phyloP scores from a whole-genome alignment of 192 early-diverging fungal species.

The Coemansia sp. region DNA sequence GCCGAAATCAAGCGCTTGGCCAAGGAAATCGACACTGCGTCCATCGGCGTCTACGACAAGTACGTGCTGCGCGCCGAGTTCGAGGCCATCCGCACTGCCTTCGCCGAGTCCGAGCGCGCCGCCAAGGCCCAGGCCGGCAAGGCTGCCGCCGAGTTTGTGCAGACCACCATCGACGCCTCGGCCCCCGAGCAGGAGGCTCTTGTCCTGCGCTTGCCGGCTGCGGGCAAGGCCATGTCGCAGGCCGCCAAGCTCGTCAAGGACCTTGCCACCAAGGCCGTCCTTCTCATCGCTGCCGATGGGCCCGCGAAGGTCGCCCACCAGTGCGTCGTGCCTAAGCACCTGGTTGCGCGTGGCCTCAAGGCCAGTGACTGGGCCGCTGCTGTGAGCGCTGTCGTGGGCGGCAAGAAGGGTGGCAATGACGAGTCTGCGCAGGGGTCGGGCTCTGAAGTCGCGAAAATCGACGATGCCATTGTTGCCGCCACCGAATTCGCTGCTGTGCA shows the following conservation, averaged over 20 bases:
- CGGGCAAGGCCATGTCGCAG: slow-evolving; percentile 80
- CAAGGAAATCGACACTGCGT: slow-evolving; percentile 76
- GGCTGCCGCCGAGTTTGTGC: slow-evolving; percentile 75
- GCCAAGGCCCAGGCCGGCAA: slow-evolving; percentile 82
- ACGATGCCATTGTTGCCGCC: slow-evolving; percentile 75
- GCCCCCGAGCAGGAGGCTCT: slow-evolving; percentile 48
- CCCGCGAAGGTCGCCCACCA: slow-evolving; percentile 72
- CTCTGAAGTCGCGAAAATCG: slow-evolving; percentile 58
- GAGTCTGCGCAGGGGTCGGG: slow-evolving; percentile 92
- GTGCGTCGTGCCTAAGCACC: slow-evolving; percentile 77
- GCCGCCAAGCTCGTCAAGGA: slow-evolving; percentile 79
- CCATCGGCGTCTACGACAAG: slow-evolving; percentile 80
- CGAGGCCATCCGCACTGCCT: slow-evolving; percentile 72
- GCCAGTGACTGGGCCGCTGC: slow-evolving; percentile 89
- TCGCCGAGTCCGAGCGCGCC: slow-evolving; percentile 87
- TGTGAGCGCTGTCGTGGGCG: slow-evolving; percentile 80
- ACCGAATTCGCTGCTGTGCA: slow-evolving; percentile 71
- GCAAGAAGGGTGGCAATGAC: slow-evolving; percentile 94
- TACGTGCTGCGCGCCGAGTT: slow-evolving; percentile 69
- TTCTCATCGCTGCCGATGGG: slow-evolving; percentile 78
- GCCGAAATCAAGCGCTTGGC: slow-evolving; percentile 71
- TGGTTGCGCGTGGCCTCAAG: slow-evolving; percentile 77
- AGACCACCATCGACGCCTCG: slow-evolving; percentile 67
- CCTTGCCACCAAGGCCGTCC: slow-evolving; percentile 78
- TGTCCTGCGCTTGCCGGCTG: slow-evolving; percentile 65